A percentile compares a stretch with the other conserved stretches of the same genome.
phyloP scores from a whole-genome alignment of 2,329 filamentous ascomycete species.

The Fusarium clavum region DNA sequence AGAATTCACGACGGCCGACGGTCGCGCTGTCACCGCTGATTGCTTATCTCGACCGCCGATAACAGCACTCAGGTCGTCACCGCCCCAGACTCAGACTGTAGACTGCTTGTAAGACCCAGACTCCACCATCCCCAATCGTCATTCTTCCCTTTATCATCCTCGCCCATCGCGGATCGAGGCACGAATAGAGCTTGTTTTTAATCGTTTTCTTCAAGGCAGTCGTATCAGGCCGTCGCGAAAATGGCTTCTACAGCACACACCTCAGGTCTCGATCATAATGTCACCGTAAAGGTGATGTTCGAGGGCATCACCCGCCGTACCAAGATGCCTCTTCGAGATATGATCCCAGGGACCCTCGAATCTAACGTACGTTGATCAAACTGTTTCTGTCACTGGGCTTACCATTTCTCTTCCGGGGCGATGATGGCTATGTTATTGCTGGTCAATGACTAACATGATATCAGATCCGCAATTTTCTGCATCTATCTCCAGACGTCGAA shows the following conservation, averaged over 20 bases:
- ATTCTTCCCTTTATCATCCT: constrained; percentile 36
- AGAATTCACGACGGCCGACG: constrained; percentile 37
- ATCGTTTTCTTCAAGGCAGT: constrained; percentile 2
- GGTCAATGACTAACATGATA: constrained; percentile 28
- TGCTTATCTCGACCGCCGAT: constrained; percentile 45
- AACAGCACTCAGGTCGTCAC: constrained; percentile 43
- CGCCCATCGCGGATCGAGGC: constrained; percentile 30
- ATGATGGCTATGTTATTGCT: neutral
- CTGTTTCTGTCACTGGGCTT: neutral
- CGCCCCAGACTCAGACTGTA: constrained; percentile 36
- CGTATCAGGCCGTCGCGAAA: constrained; percentile 12
- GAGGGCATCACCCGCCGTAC: constrained; percentile 82
- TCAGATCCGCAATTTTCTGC: constrained; percentile 53
- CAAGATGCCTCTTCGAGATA: constrained; percentile 89
- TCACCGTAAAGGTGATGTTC: constrained; percentile 87
- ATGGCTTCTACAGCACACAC: constrained; percentile 47
- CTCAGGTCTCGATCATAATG: constrained; percentile 53
- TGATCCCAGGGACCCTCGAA: constrained; percentile 79
- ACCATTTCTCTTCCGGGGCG: neutral
- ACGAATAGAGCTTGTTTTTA: constrained; percentile 7
- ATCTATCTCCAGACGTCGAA: constrained; percentile 50
- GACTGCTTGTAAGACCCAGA: constrained; percentile 40
- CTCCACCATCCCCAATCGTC: constrained; percentile 40
- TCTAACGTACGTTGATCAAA: constrained; percentile 76
- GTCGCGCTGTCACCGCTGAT: constrained; percentile 43